Base-by-base conservation (phyloP, 1,139 yeast species). In the Pichia sp. region DNA sequence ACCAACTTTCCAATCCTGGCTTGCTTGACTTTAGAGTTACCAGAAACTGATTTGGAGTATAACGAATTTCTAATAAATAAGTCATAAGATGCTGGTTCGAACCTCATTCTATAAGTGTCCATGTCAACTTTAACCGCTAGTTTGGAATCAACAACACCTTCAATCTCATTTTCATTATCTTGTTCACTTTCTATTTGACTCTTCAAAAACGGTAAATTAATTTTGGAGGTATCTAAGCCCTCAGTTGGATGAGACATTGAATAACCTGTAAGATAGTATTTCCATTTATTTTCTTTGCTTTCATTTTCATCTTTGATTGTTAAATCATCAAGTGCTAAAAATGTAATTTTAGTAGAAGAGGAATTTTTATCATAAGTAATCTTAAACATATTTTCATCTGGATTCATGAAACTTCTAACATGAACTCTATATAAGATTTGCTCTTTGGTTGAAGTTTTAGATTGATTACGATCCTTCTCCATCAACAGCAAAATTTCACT, bases 241-340 rank as follows among this genome's bases (percentile, higher is more conserved):
- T 92, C 98, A 2, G 99, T 92, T 39, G 98, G 97, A 59, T 88
- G 95, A 6, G 96, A 85, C 87, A 92, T 85, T 44, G 92, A 79
- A 66, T 85, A 92, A 44, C 95, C 86, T 0, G 97, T 92, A 47
- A 92, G 77, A 63, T 94, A 92, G 67, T 92, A 90, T 64, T 88
- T 90, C 84, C 96, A 94, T 58, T 78, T 79, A 54, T 87, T 95
- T 59, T 86, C 92, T 3, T 81, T 79, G 34, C 80, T 77, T 59
- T 79, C 79, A 26, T 51, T 43, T 7, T 44, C 58, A 58, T 87
- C 92, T 57, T 83, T 83, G 58, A 89, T 75, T 0, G 97, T 89
- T 58, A 89, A 72, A 62, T 90, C 97, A 59, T 88, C 96, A 46
- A 86, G 72, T 32, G 94, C 92, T 51, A 92, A 82, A 64, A 85